Evolutionary conservation across 257 asterid species (phyloP).

Genomic region (Craterostigma plantagineum): DNA sequence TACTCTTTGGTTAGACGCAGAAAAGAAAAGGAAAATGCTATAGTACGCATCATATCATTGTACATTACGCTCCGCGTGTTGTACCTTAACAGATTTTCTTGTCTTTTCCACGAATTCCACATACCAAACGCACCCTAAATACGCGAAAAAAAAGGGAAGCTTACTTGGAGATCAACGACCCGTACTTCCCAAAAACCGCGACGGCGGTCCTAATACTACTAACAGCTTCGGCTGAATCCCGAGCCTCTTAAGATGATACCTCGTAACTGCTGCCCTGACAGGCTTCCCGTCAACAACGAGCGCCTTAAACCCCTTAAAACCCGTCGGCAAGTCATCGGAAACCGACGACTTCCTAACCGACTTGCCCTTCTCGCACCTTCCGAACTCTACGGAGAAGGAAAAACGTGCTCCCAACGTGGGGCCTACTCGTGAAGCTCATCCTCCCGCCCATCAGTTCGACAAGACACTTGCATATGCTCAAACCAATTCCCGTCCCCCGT

Average conservation of each 20-base stretch:
- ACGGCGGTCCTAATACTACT: constrained; percentile 31
- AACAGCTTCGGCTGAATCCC: constrained; percentile 50
- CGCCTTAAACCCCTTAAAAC: constrained; percentile 52
- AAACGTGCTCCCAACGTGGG: constrained; percentile 78
- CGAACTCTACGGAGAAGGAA: constrained; percentile 47
- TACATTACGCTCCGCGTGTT: too few species aligned
- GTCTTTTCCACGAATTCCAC: too few species aligned
- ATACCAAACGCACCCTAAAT: too few species aligned
- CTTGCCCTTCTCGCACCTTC: constrained; percentile 15
- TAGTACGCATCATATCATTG: too few species aligned
- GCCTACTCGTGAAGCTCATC: constrained; percentile 66
- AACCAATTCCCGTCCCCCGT: constrained; percentile 95
- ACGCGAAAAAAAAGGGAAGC: constrained; percentile 8
- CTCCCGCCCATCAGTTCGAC: constrained; percentile 88
- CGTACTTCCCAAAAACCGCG: constrained; percentile 20
- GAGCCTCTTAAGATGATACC: constrained; percentile 70
- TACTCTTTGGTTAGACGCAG: too few species aligned
- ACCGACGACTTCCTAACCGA: constrained; percentile 18
- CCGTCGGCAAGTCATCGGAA: constrained; percentile 36
- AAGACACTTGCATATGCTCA: constrained; percentile 82
- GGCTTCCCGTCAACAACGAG: constrained; percentile 60
- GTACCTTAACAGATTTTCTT: too few species aligned
- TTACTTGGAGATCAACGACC: constrained; percentile 32
- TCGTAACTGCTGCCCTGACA: constrained; percentile 66
- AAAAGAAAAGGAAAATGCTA: too few species aligned